Evolutionary conservation across 441 rosid species (phyloP).

Genomic region (Gossypium davidsonii): DNA sequence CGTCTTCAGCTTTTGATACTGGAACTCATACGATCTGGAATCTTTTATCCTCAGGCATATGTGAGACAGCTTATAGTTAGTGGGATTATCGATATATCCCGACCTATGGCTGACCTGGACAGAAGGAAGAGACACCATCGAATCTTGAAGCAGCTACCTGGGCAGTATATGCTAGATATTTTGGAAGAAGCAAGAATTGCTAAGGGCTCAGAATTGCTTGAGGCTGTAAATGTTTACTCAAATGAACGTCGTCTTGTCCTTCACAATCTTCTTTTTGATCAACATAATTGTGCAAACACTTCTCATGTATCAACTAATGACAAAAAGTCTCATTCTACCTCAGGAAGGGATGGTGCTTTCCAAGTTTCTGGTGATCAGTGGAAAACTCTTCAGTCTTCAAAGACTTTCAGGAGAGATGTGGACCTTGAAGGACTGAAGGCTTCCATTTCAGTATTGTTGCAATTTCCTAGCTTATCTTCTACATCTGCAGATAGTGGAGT

Average conservation of each 20-base stretch:
- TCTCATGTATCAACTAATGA: slow-evolving; percentile 36
- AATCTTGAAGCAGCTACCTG: slow-evolving; percentile 84
- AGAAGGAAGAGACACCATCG: slow-evolving; percentile 73
- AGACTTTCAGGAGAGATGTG: slow-evolving; percentile 39
- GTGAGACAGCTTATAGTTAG: slow-evolving; percentile 89
- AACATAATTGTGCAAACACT: slow-evolving; percentile 25
- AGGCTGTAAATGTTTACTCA: slow-evolving; percentile 62
- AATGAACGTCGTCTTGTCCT: slow-evolving; percentile 85
- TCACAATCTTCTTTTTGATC: slow-evolving; percentile 36
- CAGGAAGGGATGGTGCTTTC: slow-evolving; percentile 32
- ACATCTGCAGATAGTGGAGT: slow-evolving; percentile 38
- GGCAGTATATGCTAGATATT: slow-evolving; percentile 47
- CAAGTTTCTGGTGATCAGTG: slow-evolving; percentile 41
- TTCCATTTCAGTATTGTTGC: slow-evolving; percentile 67
- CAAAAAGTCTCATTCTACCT: slow-evolving; percentile 34
- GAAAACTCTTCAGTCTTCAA: slow-evolving; percentile 41
- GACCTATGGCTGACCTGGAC: slow-evolving; percentile 41
- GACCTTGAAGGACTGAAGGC: slow-evolving; percentile 60
- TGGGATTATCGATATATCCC: slow-evolving; percentile 69
- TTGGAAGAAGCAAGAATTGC: slow-evolving; percentile 65
- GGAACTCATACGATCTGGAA: slow-evolving; percentile 80
- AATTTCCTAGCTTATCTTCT: slow-evolving; percentile 50
- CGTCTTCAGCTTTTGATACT: slow-evolving; percentile 69
- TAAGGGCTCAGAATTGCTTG: slow-evolving; percentile 55
- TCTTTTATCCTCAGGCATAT: slow-evolving; percentile 86